phyloP scores from a whole-genome alignment of 495 filamentous ascomycete species.

The Lindgomyces ingoldianus region DNA sequence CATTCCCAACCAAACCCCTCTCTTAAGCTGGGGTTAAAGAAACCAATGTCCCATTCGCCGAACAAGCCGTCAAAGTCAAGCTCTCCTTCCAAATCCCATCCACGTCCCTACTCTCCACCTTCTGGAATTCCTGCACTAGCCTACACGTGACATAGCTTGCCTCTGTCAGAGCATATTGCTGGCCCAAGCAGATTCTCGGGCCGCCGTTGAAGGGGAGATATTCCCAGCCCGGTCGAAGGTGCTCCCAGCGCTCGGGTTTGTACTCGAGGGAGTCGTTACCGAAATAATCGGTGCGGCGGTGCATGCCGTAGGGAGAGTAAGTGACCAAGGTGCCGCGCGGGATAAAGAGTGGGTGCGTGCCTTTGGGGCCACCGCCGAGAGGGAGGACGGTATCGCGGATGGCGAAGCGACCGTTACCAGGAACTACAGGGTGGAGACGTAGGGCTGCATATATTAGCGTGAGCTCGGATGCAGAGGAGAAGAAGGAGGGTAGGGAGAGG shows the following conservation, averaged over 20 bases:
- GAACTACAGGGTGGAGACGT: slow-evolving; percentile 55
- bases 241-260: slow-evolving; percentile 46
- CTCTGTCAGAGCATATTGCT: slow-evolving; percentile 47
- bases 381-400: slow-evolving; percentile 52
- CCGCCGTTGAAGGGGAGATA: slow-evolving; percentile 50
- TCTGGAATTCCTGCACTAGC: slow-evolving; percentile 49
- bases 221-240: slow-evolving; percentile 43
- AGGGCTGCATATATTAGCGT: no score
- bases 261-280: slow-evolving; percentile 46
- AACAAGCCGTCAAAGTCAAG: slow-evolving; percentile 41
- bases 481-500: slow-evolving; percentile 14
- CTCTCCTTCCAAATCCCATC: slow-evolving; percentile 29
- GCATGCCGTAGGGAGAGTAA: slow-evolving; percentile 54
- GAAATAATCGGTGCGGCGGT: slow-evolving; percentile 56
- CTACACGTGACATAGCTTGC: slow-evolving; percentile 43
- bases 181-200: slow-evolving; percentile 45
- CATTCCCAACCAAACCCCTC: no score
- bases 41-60: slow-evolving; percentile 31
- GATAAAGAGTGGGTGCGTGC: slow-evolving; percentile 47
- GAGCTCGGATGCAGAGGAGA: no score
- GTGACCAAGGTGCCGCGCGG: slow-evolving; percentile 48
- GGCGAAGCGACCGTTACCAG: slow-evolving; percentile 52
- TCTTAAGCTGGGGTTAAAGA: slow-evolving; percentile 14
- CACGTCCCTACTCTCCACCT: slow-evolving; percentile 45
- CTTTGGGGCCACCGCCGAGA: slow-evolving; percentile 39